Base-by-base conservation (phyloP, 2,329 filamentous ascomycete genomes). In the Stagonosporopsis tanaceti region DNA sequence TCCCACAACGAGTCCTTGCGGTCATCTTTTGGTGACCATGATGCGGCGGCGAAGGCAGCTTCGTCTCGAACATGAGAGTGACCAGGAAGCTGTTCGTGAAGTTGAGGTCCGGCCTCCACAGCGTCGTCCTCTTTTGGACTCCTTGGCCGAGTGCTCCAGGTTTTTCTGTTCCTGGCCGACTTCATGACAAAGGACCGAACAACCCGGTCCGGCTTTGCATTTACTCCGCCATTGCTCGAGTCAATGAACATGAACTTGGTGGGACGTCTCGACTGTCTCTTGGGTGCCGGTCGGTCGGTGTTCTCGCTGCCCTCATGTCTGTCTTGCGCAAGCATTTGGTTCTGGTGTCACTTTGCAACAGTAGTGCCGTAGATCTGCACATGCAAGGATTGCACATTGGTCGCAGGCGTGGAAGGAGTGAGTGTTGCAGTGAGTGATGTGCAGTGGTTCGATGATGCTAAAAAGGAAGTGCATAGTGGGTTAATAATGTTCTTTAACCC, bases 121-220 rank as follows among this genome's bases (percentile, higher is more conserved):
- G 42, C 9, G 7, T 40, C 37, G 30, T 63, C 59, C 17, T 57
- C 60, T 42, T 60, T 65, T 5, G 62, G 45, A 45, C 53, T 67
- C 63, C 66, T 69, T 47, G 68, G 69, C 61, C 63, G 65, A 34
- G 71, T 73, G 50, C 69, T 72, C 73, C 73, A 76, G 4, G 65
- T 60, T 57, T 70, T 70, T 48, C 68, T 64, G 44, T 67, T 65
- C 20, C 73, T 63, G 15, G 70, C 73, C 32, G 68, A 66, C 40
- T 74, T 72, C 73, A 76, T 76, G 4, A 76, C 72, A 66, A 75
- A 75, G n/a, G 70, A 73, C 41, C 73, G 53, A 12, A 75, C 70
- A 8, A 63, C 62, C 52, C 68, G 70, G 40, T 73, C 63, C 14
- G 70, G 72, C 47, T 75, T 75, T 17, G 68, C 64, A 34, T 70